Conservation (phyloP, 139 green algal species). For the Zygnema cylindricum region DNA sequence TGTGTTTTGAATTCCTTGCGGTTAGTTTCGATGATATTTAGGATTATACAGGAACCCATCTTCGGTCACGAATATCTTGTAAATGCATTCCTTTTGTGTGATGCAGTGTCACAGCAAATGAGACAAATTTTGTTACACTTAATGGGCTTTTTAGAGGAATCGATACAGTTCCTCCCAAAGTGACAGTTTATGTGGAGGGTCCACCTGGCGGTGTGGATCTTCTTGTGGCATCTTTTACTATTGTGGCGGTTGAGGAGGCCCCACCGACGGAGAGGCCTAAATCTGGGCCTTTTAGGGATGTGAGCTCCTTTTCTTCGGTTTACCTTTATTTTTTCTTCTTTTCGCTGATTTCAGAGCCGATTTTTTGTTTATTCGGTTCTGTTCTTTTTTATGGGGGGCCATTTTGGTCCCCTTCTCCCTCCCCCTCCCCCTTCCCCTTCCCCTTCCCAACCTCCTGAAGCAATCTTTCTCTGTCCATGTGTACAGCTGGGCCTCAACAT, state of each 20-base stretch:
- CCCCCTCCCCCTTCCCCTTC: neutral
- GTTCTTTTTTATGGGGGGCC: too few relatives aligned
- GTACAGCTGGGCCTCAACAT: neutral
- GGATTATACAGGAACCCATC: too few relatives aligned
- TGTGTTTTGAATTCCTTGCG: too few relatives aligned
- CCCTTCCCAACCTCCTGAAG: neutral
- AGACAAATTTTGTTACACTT: neutral
- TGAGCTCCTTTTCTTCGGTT: neutral
- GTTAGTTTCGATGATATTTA: too few relatives aligned
- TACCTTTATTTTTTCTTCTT: too few relatives aligned
- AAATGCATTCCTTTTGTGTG: too few relatives aligned
- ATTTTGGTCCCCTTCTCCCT: constrained; percentile 3
- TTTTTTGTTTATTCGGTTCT: too few relatives aligned
- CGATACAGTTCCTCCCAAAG: neutral
- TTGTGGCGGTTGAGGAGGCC: neutral
- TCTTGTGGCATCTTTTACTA: constrained; percentile 13
- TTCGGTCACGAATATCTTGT: too few relatives aligned
- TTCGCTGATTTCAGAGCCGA: too few relatives aligned
- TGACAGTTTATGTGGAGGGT: neutral
- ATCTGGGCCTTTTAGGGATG: neutral
- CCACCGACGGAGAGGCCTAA: neutral
- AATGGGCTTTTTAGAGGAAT: neutral
- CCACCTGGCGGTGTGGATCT: constrained; percentile 20
- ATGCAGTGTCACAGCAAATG: neutral
- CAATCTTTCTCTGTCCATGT: neutral